Percentiles rank a stretch among this genome's conserved stretches.
Evolutionary conservation across 1,284 basidiomycete species (phyloP).

Genomic region (Ganoderma leucocontextum): DNA sequence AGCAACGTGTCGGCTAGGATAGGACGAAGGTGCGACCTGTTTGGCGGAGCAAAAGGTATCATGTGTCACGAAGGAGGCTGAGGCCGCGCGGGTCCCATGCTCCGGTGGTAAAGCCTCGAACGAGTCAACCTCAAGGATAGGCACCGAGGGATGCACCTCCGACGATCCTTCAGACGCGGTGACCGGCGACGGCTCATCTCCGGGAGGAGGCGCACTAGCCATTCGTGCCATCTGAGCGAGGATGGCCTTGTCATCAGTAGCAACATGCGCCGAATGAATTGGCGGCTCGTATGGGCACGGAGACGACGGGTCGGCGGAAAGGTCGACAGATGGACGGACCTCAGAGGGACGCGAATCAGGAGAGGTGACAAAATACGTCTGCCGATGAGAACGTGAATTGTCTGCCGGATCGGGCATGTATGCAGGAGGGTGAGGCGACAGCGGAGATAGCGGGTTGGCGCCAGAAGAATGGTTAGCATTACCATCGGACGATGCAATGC

Average conservation of each 20-base stretch:
- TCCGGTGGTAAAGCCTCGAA: constrained; percentile 32
- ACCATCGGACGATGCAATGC: constrained; percentile 12
- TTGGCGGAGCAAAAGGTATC: constrained; percentile 17
- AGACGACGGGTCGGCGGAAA: constrained; percentile 10
- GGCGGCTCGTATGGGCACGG: constrained; percentile 32
- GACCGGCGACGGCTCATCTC: constrained; percentile 6
- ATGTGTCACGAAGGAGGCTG: constrained; percentile 24
- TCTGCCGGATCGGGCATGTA: constrained; percentile 22
- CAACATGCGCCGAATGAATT: constrained; percentile 64
- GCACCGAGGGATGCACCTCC: constrained; percentile 38
- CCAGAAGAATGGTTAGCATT: constrained; percentile 3
- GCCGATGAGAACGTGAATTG: constrained; percentile 10
- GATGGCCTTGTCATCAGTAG: constrained; percentile 76
- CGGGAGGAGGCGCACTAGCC: constrained; percentile 61
- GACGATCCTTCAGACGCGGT: constrained; percentile 25
- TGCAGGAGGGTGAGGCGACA: constrained; percentile 31
- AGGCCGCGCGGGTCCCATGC: constrained; percentile 19
- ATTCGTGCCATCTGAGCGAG: constrained; percentile 64
- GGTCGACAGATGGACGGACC: constrained; percentile 11
- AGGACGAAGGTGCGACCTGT: constrained; percentile 5
- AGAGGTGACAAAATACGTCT: constrained; percentile 18
- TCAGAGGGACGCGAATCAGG: constrained; percentile 12
- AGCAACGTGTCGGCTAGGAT: constrained; percentile 6
- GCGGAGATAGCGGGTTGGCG: constrained; percentile 11
- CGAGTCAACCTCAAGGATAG: constrained; percentile 38